Conservation (phyloP, 305 asterid species). For the Fraxinus albicans region DNA sequence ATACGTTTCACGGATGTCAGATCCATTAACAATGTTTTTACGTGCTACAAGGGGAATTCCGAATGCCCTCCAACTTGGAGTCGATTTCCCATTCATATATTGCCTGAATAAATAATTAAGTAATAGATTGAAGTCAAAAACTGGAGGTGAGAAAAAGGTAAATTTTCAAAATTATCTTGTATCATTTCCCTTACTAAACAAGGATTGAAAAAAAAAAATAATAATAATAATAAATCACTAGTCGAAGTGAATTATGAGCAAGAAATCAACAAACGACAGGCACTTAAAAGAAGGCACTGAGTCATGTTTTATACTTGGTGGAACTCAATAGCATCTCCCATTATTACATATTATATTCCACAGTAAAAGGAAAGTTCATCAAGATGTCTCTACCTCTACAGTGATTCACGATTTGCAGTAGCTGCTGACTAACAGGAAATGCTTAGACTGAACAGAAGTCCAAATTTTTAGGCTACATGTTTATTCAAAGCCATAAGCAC, state of each 20-base stretch:
- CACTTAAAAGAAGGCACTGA: not conserved
- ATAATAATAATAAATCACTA: not conserved
- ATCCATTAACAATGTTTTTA: constrained; percentile 52
- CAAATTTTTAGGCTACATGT: not conserved
- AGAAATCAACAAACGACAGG: constrained; percentile 14
- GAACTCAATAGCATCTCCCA: constrained; percentile 15
- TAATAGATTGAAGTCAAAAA: constrained; percentile 25
- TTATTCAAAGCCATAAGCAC: not conserved
- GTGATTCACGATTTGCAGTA: constrained; percentile 19
- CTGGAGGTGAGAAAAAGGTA: constrained; percentile 1
- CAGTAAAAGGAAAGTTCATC: constrained; percentile 5
- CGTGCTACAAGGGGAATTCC: constrained; percentile 75
- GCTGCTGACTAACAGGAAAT: constrained; percentile 1
- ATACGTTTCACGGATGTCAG: constrained; percentile 56
- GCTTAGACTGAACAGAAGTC: not conserved
- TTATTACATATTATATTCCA: not conserved
- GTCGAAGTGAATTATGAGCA: constrained; percentile 9
- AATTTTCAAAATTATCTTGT: constrained; percentile 16
- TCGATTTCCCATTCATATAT: constrained; percentile 38
- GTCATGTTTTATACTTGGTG: constrained; percentile 1
- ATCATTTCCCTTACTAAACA: constrained; percentile 11
- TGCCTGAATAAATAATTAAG: constrained; percentile 47
- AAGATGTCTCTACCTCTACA: not conserved
- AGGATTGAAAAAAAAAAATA: not conserved
- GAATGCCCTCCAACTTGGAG: constrained; percentile 56